phyloP scores from a whole-genome alignment of 495 filamentous ascomycete species.

The Evernia prunastri region DNA sequence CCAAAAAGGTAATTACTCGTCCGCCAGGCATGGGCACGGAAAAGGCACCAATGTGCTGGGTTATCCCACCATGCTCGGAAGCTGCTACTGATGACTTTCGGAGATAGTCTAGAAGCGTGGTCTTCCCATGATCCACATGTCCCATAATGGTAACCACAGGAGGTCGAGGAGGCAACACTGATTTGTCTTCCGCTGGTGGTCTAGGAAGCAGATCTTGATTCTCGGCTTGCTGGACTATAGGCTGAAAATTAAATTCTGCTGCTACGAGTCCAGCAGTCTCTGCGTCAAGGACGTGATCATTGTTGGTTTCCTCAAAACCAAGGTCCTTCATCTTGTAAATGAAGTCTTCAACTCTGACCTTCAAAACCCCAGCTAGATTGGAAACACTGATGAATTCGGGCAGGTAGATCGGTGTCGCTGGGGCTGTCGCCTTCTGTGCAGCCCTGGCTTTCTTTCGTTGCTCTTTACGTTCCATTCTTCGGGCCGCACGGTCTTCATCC shows the following conservation, averaged over 20 bases:
- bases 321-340: slow-evolving; percentile 64
- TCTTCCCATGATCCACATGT: slow-evolving; percentile 98
- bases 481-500: slow-evolving; percentile 30
- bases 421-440: slow-evolving; percentile 32
- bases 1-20: slow-evolving; percentile 89
- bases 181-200: slow-evolving; percentile 61
- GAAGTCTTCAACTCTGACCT: slow-evolving; percentile 66
- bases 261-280: slow-evolving; percentile 89
- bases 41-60: slow-evolving; percentile 99
- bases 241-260: slow-evolving; percentile 87
- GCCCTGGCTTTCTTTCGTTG: slow-evolving; percentile 43
- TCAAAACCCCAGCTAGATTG: slow-evolving; percentile 73
- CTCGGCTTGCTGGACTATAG: slow-evolving; percentile 64
- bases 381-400: slow-evolving; percentile 87
- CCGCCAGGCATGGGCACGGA: slow-evolving; percentile 79
- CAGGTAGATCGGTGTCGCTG: slow-evolving; percentile 62
- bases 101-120: slow-evolving; percentile 88
- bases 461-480: slow-evolving; percentile 37
- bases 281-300: slow-evolving; percentile 77
- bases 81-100: slow-evolving; percentile 88
- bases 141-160: slow-evolving; percentile 99
- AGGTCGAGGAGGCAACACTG: slow-evolving; percentile 63
- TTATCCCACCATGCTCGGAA: slow-evolving; percentile 93
- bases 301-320: slow-evolving; percentile 75
- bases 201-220: slow-evolving; percentile 67